Percentiles rank a stretch among this genome's conserved stretches.
Evolutionary conservation across 176 grass and related monocot species (phyloP).

Genomic region (Guadua angustifolia): DNA sequence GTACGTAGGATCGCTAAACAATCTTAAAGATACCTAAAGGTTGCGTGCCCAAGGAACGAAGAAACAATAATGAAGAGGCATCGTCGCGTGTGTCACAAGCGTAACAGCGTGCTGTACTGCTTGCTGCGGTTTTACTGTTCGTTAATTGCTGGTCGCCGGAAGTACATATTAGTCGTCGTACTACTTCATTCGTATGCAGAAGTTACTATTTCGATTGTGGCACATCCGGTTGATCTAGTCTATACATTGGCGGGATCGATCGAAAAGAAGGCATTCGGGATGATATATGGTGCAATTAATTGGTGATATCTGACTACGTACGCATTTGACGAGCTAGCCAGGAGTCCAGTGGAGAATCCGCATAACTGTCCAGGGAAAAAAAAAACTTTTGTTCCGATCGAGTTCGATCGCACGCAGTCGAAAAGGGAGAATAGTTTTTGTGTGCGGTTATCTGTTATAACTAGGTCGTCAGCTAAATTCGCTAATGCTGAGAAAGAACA

Average conservation of each 20-base stretch:
- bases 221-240: not conserved
- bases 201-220: not conserved
- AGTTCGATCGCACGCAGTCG: not conserved
- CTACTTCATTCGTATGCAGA: not conserved
- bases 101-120: not conserved
- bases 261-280: not conserved
- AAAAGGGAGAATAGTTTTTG: not conserved
- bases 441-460: not conserved
- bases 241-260: not conserved
- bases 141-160: not conserved
- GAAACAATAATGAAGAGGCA: not conserved
- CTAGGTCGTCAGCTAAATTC: not conserved
- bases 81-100: slow-evolving; percentile 15
- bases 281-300: not conserved
- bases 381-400: not conserved
- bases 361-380: not conserved
- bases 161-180: not conserved
- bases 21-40: not conserved
- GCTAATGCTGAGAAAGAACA: not conserved
- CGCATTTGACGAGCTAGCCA: not conserved
- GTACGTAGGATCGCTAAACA: not conserved
- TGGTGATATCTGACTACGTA: too few relatives aligned
- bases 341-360: not conserved
- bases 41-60: slow-evolving; percentile 10
- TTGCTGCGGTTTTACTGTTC: not conserved